Evolutionary conservation across 305 asterid genomes (phyloP), one percentile per base, ranked within the genome.

Genomic region (Fraxinus platypoda): DNA sequence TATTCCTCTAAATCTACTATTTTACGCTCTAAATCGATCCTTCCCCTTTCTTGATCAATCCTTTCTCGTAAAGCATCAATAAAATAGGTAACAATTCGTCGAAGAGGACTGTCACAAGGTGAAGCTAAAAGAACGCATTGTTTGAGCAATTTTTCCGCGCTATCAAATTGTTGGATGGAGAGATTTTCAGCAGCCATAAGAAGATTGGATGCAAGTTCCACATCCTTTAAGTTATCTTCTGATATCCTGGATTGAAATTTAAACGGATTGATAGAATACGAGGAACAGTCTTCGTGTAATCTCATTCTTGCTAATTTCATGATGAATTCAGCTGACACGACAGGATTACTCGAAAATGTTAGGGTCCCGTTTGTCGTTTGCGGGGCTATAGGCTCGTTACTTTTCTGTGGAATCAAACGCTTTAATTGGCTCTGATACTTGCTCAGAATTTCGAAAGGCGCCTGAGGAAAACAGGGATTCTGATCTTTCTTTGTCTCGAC

Each of bases 121-220:
- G 81, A 80, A 59, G 79, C 76, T 19, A 26, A 73, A 2, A 28
- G 54, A 38, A 25, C 11, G 70, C 88, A 87, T 54, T 54, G 66
- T 0, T 19, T 57, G 15, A 87, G 78, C 46, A 87, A 73, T 13
- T 83, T 83, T 28, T 76, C 74, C 2, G 83, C 87, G 12, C 46
- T 19, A 15, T 80, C 83, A 64, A 78, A 76, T n/a, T 87, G 75
- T 71, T 80, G 64, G 17, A 23, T 43, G 34, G 77, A 78, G 2
- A 85, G 70, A 35, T 74, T 78, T 75, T 84, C 76, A 1, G 83
- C 84, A 57, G 68, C 68, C 11, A 19, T 57, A 8, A 4, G 84
- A 80, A 17, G 82, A 84, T 75, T 78, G 85, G 52, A 87, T 37
- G 73, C 88, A 73, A 84, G 81, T 17, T 78, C 74, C 33, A 82